Evolutionary conservation across 768 basidiomycete genomes (phyloP), one percentile per base, ranked within the genome.

Genomic region (Agrocybe praecox): DNA sequence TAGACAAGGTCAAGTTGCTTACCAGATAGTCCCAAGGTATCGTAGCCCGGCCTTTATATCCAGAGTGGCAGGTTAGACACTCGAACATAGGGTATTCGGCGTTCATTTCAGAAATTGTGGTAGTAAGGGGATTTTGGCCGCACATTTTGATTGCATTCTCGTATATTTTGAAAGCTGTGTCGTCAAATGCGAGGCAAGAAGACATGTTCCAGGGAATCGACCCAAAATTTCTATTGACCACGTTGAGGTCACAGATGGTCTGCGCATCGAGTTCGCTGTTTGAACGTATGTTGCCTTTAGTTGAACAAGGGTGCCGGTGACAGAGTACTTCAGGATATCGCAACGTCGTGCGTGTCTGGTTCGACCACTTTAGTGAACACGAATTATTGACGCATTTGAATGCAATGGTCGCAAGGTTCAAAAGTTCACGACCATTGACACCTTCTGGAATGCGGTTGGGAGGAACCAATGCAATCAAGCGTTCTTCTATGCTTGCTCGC

Each of bases 341-440:
- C 23, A 62, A 12, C n/a, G 6, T 12, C 4, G 36, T n/a, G 6
- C n/a, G 36, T 12, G 36, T n/a, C 5, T 40, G 5, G 36, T 14
- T 40, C 5, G 26, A 15, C 19, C 18, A n/a, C 32, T 40, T 15
- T 21, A 21, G 21, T 2, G 6, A 22, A 1, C 2, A 32, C 32
- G n/a, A 22, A 32, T n/a, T 15, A 12, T 24, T 46, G 12, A 46
- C 36, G 24, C 63, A 66, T 19, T 21, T 49, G 42, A 72, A 72
- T 17, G 63, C 59, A 0, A 67, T 68, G 4, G 68, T 68, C 0
- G 72, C 70, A 1, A 73, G 60, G 21, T 64, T 36, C 11, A 73
- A 57, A 44, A 65, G 59, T 1, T 49, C 52, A 18, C 19, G 46
- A 48, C 55, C 52, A 15, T 44, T 23, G 8, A 24, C 15, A 11